Evolutionary conservation across 1,139 yeast species (phyloP).

Genomic region (Debaryomyces psychrophilus): DNA sequence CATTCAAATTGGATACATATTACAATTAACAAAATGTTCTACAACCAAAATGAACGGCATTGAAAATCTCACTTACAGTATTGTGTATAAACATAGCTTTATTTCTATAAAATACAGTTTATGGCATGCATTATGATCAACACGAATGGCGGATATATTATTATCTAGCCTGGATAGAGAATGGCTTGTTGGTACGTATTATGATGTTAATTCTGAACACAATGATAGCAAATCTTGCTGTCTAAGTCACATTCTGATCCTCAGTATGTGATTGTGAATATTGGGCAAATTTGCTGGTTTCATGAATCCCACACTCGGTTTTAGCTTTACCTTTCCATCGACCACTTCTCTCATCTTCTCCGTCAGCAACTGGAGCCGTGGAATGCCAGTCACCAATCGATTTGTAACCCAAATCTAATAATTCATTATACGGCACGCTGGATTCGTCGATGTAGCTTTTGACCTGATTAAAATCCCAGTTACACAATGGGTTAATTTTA

Average conservation of each 20-base stretch:
- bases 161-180: background rate
- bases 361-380: slow-evolving; percentile 84
- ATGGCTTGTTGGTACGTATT: background rate
- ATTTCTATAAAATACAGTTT: background rate
- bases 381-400: slow-evolving; percentile 97
- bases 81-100: background rate
- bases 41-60: background rate
- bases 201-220: background rate
- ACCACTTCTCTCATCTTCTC: slow-evolving; percentile 94
- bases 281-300: slow-evolving; percentile 70
- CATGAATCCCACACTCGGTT: slow-evolving; percentile 96
- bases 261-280: slow-evolving; percentile 34
- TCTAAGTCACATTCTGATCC: background rate
- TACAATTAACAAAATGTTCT: background rate
- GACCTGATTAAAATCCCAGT: slow-evolving; percentile 80
- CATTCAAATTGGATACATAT: background rate
- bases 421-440: slow-evolving; percentile 81
- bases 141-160: background rate
- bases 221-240: background rate
- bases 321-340: slow-evolving; percentile 94
- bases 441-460: slow-evolving; percentile 66
- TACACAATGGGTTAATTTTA: slow-evolving; percentile 87
- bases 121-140: background rate
- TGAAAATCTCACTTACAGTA: background rate
- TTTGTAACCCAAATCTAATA: slow-evolving; percentile 84